Base-by-base conservation (phyloP, 164 flowering plant species). In the Chimonanthus salicifolius region DNA sequence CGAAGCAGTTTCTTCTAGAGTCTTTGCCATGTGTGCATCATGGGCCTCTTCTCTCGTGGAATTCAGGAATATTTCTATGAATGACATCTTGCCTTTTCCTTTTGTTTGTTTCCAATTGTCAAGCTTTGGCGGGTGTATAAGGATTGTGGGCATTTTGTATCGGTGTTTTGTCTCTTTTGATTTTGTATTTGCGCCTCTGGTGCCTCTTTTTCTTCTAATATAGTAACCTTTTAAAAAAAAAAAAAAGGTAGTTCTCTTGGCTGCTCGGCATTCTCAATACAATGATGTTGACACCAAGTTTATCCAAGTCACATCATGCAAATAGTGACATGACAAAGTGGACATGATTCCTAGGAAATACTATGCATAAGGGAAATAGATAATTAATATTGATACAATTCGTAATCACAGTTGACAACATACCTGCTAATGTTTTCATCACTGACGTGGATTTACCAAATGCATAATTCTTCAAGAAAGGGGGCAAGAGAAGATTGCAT, bases 341-440 rank as follows among this genome's bases (percentile, higher is more conserved):
- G 4, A 13, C 60, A 54, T 54, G 60, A 21, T 63, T 63, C 20
- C 20, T 8, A 66, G 44, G 45, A 45, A 2, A 66, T 5, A 44
- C 13, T 44, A 66, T 45, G n/a, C 48, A 11, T 6, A 66, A 44
- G 13, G 48, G 7, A 46, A 66, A 15, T 4, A 11, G 6, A 54
- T n/a, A 54, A 13, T 54, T 33, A 10, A 54, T 11, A 66, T 44
- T 10, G n/a, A 66, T 33, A 16, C 5, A 66, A 10, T 33, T 44
- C 44, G 21, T 8, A 63, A 63, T 10, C 49, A 62, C 13, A 20
- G 69, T 62, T 51, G 74, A 80, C 47, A 54, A 75, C 77, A 74
- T 79, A 92, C 99, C 99, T 83, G 97, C 99, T 67, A 96, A 80
- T 65, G 97, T 87, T 85, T 83, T 90, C 97, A 96, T 91, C 77